Base-by-base conservation (phyloP, 768 basidiomycete genomes). In the Agaricus blazei region DNA sequence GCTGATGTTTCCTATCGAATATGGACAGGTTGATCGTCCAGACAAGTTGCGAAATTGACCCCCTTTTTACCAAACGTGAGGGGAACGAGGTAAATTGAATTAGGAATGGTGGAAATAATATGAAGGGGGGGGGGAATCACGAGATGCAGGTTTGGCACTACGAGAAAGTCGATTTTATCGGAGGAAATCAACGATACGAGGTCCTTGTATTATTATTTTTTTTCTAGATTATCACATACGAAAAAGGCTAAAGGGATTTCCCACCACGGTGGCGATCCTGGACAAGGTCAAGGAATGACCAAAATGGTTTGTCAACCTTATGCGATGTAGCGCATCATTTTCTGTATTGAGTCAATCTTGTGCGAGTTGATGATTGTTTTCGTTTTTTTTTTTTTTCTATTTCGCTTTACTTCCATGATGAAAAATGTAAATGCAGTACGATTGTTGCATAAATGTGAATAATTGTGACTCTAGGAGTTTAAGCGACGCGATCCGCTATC, bases 401-500 rank as follows among this genome's bases (percentile, higher is more conserved):
- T 49, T 41, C 15, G 27, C 9, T 8, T 29, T n/a, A 14, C 28
- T 29, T 19, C 15, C 14, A 34, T 29, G 12, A 43, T n/a, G 24
- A 45, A 45, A 24, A 26, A 45, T 45, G 9, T 9, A 24, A 15
- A 34, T 12, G n/a, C 28, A 11, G 4, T n/a, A 15, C 28, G n/a
- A 2, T 11, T 49, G 29, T 24, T 8, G 42, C 28, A 48, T 29
- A 51, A 41, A 19, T 15, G 40, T 34, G 24, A 52, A 45, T 19
- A 23, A n/a, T 31, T 52, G 6, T 43, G 42, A 14, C 28, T 49
- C 26, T 28, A 43, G 29, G 48, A 55, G 54, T 31, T 42, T 34
- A 55, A 49, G 9, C 49, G 54, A 55, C 49, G 54, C 48, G 54
- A 55, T 55, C 54, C 54, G 54, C 48, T 49, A 29, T 47, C 46